Base-by-base conservation (phyloP, 176 grass and related monocot genomes). In the Eleusine indica region DNA sequence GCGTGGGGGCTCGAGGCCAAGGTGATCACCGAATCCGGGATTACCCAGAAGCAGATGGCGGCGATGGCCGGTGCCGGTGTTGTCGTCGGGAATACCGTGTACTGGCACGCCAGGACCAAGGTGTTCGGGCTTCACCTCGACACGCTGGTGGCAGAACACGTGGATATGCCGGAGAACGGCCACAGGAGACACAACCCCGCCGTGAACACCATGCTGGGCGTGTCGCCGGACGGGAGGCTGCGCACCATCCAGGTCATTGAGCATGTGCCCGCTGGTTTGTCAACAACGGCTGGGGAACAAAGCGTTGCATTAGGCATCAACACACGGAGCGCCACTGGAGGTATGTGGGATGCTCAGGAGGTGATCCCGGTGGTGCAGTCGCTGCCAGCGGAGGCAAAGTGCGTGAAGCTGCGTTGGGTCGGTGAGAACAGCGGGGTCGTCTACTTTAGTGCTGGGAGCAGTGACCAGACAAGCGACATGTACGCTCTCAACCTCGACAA, bases 341-440 rank as follows among this genome's bases (percentile, higher is more conserved):
- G 12, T 3, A 8, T 2, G 14, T 61, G 75, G 75, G 56, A 62
- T 6, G 35, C 37, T 0, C 1, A 0, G 75, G 19, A 7, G 56
- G 56, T 28, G 22, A 44, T 62, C 56, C 38, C 60, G 75, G 75
- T 71, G 69, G 42, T 22, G n/a, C 42, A 25, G 12, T 25, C n/a
- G n/a, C 69, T 71, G 11, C 21, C 69, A 42, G 40, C 41, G 1
- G 69, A 71, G 69, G 44, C 41, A 3, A 44, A n/a, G n/a, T 15
- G 19, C n/a, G 22, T 73, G 25, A 7, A 18, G 46, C 25, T 73
- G 71, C 25, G 25, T 25, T 51, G 71, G 44, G 14, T 52, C 22
- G 49, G 71, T n/a, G 46, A 73, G 71, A 73, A 52, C n/a, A 73
- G 71, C 44, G 71, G 71, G 46, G 71, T 52, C 14, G 46, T 73